A percentile compares a stretch with the other conserved stretches of the same genome.
Evolutionary conservation across 345 rosid species (phyloP).

Genomic region (Brassica cretica): DNA sequence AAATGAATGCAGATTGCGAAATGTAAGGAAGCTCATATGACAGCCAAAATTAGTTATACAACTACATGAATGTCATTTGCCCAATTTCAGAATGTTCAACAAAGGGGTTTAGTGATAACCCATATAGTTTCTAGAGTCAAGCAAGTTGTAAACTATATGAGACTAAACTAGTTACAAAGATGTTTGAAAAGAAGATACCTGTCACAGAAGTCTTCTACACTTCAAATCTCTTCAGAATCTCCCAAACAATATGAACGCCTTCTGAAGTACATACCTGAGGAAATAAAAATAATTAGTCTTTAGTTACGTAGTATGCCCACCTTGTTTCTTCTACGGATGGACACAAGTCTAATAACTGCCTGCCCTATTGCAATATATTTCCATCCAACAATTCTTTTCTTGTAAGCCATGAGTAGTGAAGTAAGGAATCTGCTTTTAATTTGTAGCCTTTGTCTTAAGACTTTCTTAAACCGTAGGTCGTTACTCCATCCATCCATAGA

Average conservation of each 20-base stretch:
- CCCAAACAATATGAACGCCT: not conserved
- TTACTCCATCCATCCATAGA: not conserved
- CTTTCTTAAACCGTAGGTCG: not conserved
- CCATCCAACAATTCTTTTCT: not conserved
- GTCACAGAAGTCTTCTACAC: not conserved
- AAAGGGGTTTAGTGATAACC: not conserved
- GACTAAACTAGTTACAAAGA: not conserved
- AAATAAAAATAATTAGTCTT: not conserved
- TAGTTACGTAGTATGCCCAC: not conserved
- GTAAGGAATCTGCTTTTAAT: not conserved
- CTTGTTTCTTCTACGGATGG: not conserved
- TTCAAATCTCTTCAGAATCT: not conserved
- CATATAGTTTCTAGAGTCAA: not conserved
- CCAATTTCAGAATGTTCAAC: not conserved
- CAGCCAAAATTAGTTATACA: not conserved
- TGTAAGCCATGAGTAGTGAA: not conserved
- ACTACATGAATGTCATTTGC: not conserved
- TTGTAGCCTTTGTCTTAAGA: not conserved
- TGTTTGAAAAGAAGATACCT: not conserved
- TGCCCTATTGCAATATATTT: not conserved
- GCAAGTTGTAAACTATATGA: not conserved
- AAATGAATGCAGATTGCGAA: not conserved
- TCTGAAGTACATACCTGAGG: not conserved
- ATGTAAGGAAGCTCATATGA: not conserved
- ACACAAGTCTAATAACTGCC: not conserved